Evolutionary conservation across 371 early-diverging fungal genomes (phyloP), one percentile per base, ranked within the genome.

Genomic region (Dinochytrium kinnereticum): DNA sequence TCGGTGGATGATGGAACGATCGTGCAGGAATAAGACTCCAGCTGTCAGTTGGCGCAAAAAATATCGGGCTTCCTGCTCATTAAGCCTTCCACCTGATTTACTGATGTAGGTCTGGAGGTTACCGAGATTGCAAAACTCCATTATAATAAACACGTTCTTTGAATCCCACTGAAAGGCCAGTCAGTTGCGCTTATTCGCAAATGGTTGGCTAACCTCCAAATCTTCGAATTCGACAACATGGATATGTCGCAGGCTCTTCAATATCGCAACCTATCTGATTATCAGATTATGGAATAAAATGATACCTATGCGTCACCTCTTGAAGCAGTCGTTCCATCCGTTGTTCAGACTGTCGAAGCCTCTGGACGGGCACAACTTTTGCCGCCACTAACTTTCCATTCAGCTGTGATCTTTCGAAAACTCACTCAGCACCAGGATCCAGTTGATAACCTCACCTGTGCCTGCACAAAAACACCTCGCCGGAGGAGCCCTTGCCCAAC

Each of bases 51-150:
- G 78, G 26, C 78, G 36, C 19, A 78, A 40, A 38, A 72, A 72
- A 49, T 50, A 33, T 28, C 75, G 34, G 1, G 78, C 71, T 37
- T 75, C 78, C 15, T 1, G 13, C 66, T 78, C 78, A 0, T 10
- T 30, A 2, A 74, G 50, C 2, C 72, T 75, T 2, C 34, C 3
- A 3, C n/a, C 13, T 2, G 15, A 24, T 24, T 50, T 31, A 36
- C 40, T 15, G 30, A 78, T 24, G 34, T 49, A 71, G 21, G 39
- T 24, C 33, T 68, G 51, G 34, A 78, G 44, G 30, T 19, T 72
- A 17, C 78, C 78, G 26, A 78, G 36, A 26, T 57, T 21, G 66
- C 75, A 74, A 37, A 68, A 71, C 44, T 78, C 75, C 78, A 78
- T 78, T 5, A 72, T n/a, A 39, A 75, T 68, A 44, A 31, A 72